Percentiles rank a stretch among this genome's conserved stretches.
Evolutionary conservation across 2,329 filamentous ascomycete species (phyloP).

Genomic region (Trichoderma oligosporum): DNA sequence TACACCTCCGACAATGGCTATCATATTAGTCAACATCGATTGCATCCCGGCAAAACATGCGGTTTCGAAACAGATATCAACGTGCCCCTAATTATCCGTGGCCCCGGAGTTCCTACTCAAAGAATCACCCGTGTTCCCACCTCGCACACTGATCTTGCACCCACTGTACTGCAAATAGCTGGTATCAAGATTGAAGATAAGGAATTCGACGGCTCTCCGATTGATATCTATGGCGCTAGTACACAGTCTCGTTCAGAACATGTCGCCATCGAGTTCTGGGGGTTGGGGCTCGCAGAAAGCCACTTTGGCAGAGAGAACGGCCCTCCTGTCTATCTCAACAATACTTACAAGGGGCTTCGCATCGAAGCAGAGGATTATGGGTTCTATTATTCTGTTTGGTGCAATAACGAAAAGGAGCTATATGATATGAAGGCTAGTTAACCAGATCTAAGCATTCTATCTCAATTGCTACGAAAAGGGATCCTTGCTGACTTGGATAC

Average conservation of each 20-base stretch:
- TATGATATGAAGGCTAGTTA: constrained; percentile 53
- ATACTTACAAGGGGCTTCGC: constrained; percentile 61
- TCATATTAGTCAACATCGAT: constrained; percentile 56
- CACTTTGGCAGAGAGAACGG: constrained; percentile 23
- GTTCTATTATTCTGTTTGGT: constrained; percentile 66
- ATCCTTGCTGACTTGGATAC: constrained; percentile 12
- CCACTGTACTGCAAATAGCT: constrained; percentile 51
- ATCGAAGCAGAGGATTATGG: constrained; percentile 53
- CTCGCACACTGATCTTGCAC: constrained; percentile 61
- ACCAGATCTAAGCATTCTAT: neutral
- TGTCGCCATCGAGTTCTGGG: constrained; percentile 58
- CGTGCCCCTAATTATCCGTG: constrained; percentile 54
- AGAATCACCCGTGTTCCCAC: constrained; percentile 45
- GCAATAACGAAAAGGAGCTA: constrained; percentile 62
- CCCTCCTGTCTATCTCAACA: constrained; percentile 33
- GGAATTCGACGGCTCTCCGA: constrained; percentile 53
- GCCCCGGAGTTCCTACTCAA: constrained; percentile 47
- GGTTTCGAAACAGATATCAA: constrained; percentile 58
- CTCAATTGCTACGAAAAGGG: neutral
- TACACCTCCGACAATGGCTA: constrained; percentile 60
- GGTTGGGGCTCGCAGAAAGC: constrained; percentile 39
- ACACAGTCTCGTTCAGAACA: constrained; percentile 42
- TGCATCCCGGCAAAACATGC: constrained; percentile 56
- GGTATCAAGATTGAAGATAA: constrained; percentile 40
- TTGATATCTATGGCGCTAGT: constrained; percentile 38